Base-by-base conservation (phyloP, 129 eudicot genomes). In the Rutidosis leptorrhynchoides region DNA sequence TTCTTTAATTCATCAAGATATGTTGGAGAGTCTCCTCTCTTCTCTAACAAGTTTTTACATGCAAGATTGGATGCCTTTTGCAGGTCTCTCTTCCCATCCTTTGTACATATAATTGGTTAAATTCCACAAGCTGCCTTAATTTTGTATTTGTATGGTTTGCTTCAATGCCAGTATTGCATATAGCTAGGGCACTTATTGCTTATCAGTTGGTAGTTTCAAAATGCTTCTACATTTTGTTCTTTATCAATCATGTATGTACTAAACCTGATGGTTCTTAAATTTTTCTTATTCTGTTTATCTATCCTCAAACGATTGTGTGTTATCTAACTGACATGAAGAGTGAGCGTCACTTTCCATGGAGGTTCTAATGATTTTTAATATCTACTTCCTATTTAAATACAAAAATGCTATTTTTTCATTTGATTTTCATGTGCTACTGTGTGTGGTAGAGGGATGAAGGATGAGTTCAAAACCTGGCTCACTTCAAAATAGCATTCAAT, bases 1-100 rank as follows among this genome's bases (percentile, higher is more conserved):
- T 94, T 94, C 80, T 94, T 82, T 60, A 89, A 79, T 82, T 78
- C 91, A 28, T 89, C 99, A 58, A 84, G 80, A 72, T 78, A 79
- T 77, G 83, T 75, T 8, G 95, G 81, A 23, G 81, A 85, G 54
- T 79, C 89, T 23, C 74, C 64, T 23, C 45, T 74, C 71, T 87
- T 94, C 68, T 82, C 95, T 15, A 94, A 94, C 84, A 94, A 89
- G 73, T 88, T 94, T 66, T 77, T 94, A 80, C 96, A 89, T 75
- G 89, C 93, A 43, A 90, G 85, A 67, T 78, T 94, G 82, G 99
- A 94, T 74, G 90, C 95, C 40, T 89, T 83, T 58, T 86, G 95
- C 92, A 94, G 99, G 99, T 94, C 30, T 74, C 45, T 65, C 52
- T 62, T 69, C 67, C 70, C 51, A 52, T 37, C 53, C 42, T 58